A percentile compares a stretch with the other conserved stretches of the same genome.
Evolutionary conservation across 1,139 yeast genomes (phyloP).

Genomic region (Magnusiomyces magnusii): DNA sequence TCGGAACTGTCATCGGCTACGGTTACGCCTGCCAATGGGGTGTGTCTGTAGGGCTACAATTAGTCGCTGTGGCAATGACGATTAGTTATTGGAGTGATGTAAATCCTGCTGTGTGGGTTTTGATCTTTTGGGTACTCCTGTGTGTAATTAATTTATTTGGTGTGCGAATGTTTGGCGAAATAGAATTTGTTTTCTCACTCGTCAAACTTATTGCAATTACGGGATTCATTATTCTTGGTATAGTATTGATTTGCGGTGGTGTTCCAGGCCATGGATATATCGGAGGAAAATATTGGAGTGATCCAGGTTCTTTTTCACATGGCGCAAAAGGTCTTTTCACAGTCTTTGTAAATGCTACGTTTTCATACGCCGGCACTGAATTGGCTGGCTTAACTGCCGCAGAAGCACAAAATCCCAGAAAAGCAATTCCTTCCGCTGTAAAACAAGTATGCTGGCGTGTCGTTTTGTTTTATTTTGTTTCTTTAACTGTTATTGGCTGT

Average conservation of each 20-base stretch:
- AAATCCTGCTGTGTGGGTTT: background rate
- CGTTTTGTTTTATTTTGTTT: constrained; percentile 53
- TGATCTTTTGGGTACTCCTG: constrained; percentile 42
- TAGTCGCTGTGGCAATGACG: constrained; percentile 72
- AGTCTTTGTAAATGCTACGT: constrained; percentile 80
- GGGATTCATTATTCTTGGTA: constrained; percentile 60
- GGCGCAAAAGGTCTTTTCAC: constrained; percentile 78
- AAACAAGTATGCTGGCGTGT: constrained; percentile 71
- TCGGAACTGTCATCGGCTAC: constrained; percentile 82
- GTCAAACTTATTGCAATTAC: constrained; percentile 56
- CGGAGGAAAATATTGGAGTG: constrained; percentile 56
- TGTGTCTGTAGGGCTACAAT: constrained; percentile 66
- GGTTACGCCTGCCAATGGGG: constrained; percentile 78
- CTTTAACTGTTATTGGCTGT: constrained; percentile 54
- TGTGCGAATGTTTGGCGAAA: constrained; percentile 70
- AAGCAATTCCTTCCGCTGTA: constrained; percentile 63
- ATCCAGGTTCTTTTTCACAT: constrained; percentile 56
- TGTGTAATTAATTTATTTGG: constrained; percentile 59
- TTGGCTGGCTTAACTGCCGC: constrained; percentile 72
- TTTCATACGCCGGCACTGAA: constrained; percentile 82
- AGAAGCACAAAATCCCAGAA: constrained; percentile 49
- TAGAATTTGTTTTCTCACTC: constrained; percentile 57
- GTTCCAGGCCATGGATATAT: constrained; percentile 53
- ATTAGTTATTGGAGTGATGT: constrained; percentile 49
- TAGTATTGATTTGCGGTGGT: constrained; percentile 60